Evolutionary conservation across 257 asterid genomes (phyloP), one percentile per base, ranked within the genome.

Genomic region (Nicotiana knightiana): DNA sequence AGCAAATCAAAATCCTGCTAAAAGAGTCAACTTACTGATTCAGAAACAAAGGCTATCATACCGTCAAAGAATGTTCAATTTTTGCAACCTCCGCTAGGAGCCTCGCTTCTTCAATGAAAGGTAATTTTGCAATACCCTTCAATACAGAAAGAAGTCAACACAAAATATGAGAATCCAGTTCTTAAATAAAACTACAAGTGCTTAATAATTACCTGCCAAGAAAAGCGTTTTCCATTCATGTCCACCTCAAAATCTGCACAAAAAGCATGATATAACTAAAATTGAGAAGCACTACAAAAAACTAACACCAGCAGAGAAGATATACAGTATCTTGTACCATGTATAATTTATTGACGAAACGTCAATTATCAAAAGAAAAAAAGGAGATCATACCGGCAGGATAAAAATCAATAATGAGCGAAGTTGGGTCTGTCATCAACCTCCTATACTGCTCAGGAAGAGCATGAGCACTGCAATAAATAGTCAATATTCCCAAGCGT

Each of bases 41-140:
- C 80, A 51, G 26, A 66, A 62, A 16, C 37, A n/a, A 33, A 68
- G 58, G 18, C 1, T 10, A 11, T 55, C 82, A 73, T 59, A 90
- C 96, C 92, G 87, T 87, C 5, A 89, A 81, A 71, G 82, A 86
- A 3, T 80, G 79, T 35, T 86, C 91, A 33, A 83, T 65, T 46
- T 87, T 90, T 70, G 43, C 86, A 1, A 92, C 90, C 87, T 87
- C 94, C 9, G 8, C 1, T 33, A 91, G 83, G 9, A 93, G 92
- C 13, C 91, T 90, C 12, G 51, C 85, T 81, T 90, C 94, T 4
- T 93, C 92, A 33, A 93, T 91, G 82, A 91, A 91, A 1, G 93
- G 91, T 7, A 91, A 87, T 67, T 89, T 90, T 81, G 86, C 83
- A 6, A 89, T 39, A 26, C 88, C 94, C 97, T 91, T 77, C 62